phyloP scores from a whole-genome alignment of 805 yeast species.

The Wickerhamiella parazyma region DNA sequence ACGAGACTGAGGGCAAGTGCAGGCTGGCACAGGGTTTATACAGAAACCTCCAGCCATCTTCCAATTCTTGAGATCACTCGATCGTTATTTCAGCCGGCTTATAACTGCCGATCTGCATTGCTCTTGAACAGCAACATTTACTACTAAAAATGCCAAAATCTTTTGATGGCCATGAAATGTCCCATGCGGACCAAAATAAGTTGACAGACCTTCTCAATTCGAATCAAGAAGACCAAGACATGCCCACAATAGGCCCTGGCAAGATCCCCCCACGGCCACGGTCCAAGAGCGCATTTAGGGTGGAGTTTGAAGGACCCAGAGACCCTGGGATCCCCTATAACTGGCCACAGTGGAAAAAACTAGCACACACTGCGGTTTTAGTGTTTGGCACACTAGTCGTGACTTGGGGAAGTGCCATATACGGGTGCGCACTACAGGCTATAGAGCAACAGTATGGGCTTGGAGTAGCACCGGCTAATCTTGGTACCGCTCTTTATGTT shows the following conservation, averaged over 20 bases:
- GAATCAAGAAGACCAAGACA: neutral
- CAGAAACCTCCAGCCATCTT: no score
- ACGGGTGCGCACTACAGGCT: constrained; percentile 30
- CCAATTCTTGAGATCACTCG: no score
- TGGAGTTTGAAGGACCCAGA: constrained; percentile 4
- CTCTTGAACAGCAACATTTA: no score
- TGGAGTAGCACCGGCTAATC: constrained; percentile 31
- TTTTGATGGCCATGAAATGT: neutral
- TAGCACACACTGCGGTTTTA: neutral
- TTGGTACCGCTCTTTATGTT: constrained; percentile 45
- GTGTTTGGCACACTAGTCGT: constrained; percentile 13
- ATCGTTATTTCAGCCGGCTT: no score
- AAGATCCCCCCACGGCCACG: neutral
- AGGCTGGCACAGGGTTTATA: no score
- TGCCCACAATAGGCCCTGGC: neutral
- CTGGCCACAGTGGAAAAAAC: constrained; percentile 8
- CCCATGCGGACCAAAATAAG: neutral
- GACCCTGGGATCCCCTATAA: constrained; percentile 34
- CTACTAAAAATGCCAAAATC: no score
- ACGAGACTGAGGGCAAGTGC: no score
- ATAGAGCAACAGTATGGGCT: constrained; percentile 17
- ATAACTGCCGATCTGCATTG: neutral
- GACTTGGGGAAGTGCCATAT: constrained; percentile 1
- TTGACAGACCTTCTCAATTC: neutral
- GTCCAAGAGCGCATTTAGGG: constrained; percentile 4